Evolutionary conservation across 2,329 filamentous ascomycete genomes (phyloP), one percentile per base, ranked within the genome.

Genomic region (Fonsecaea nubica): DNA sequence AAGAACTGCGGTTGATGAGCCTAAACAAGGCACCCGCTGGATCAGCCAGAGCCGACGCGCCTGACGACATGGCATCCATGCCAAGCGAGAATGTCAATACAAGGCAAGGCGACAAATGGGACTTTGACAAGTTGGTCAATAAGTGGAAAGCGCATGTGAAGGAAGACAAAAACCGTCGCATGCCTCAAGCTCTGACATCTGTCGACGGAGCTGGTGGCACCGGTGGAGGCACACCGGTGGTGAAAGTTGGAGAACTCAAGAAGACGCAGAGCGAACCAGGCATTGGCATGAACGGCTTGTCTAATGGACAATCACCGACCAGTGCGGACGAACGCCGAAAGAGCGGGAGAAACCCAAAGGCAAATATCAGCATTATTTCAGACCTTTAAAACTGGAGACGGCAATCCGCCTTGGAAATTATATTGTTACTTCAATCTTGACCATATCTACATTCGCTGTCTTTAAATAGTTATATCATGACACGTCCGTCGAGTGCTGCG

Each of bases 71-170:
- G 32, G 36, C 38, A 1, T 40, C 48, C 38, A 35, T 69, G 4
- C 48, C 18, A 1, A 13, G 61, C 2, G 67, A 70, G 4, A 69
- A 68, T n/a, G 52, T 66, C 7, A 59, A 68, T 25, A 58, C 64
- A n/a, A 60, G 64, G n/a, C 6, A 30, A 33, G 61, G 63, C 8
- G 71, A 72, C 65, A 75, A 79, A 50, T 83, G 81, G 81, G 81
- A 83, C 68, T 83, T 81, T 63, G 81, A 84, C 55, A 79, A 73
- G 38, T 73, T 84, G 4, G 76, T 84, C 12, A 74, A 78, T 3
- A 83, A 83, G 66, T 84, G 82, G 82, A 82, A 78, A 66, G 76
- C 79, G 0, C 80, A 81, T 33, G 77, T 83, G 10, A 79, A 58
- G n/a, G 72, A 74, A 53, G 72, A 74, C 52, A 62, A 63, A 40